A percentile compares a stretch with the other conserved stretches of the same genome.
These are phyloP conservation scores for Pelargonium citronellum DNA, from an alignment of 441 rosid genomes.

Conservation along the genomic window DNA sequence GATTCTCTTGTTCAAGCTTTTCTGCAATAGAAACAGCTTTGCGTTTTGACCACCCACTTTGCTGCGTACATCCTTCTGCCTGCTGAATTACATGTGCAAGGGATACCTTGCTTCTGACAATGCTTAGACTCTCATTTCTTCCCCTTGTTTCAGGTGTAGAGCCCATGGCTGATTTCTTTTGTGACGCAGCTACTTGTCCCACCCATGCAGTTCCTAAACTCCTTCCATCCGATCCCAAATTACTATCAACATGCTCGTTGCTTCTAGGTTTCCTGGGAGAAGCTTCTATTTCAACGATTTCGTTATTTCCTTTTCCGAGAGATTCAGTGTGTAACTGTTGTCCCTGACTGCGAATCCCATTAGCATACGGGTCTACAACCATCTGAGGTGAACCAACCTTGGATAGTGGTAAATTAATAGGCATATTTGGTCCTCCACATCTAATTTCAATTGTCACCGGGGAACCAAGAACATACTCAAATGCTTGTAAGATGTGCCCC, in stretches of 20 bases:
- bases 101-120: slow-evolving; percentile 84
- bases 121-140: slow-evolving; percentile 64
- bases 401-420: slow-evolving; percentile 40
- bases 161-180: slow-evolving; percentile 25
- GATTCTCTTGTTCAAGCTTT: slow-evolving; percentile 96
- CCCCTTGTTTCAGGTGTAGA: slow-evolving; percentile 49
- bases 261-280: slow-evolving; percentile 37
- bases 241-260: slow-evolving; percentile 21
- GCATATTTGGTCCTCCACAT: slow-evolving; percentile 34
- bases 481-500: slow-evolving; percentile 69
- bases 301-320: slow-evolving; percentile 46
- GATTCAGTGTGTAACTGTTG: slow-evolving; percentile 24
- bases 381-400: slow-evolving; percentile 35
- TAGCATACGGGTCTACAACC: slow-evolving; percentile 25
- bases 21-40: slow-evolving; percentile 95
- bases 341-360: slow-evolving; percentile 19
- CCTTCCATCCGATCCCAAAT: slow-evolving; percentile 32
- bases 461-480: slow-evolving; percentile 77
- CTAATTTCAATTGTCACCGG: slow-evolving; percentile 78
- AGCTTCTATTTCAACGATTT: slow-evolving; percentile 69
- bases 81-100: slow-evolving; percentile 91
- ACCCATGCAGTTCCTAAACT: slow-evolving; percentile 26
- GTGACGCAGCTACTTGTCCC: slow-evolving; percentile 27
- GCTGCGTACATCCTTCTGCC: slow-evolving; percentile 73
- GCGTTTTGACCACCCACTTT: slow-evolving; percentile 66